Conservation (phyloP, 805 yeast genomes). For the Metschnikowia corniflorae region DNA sequence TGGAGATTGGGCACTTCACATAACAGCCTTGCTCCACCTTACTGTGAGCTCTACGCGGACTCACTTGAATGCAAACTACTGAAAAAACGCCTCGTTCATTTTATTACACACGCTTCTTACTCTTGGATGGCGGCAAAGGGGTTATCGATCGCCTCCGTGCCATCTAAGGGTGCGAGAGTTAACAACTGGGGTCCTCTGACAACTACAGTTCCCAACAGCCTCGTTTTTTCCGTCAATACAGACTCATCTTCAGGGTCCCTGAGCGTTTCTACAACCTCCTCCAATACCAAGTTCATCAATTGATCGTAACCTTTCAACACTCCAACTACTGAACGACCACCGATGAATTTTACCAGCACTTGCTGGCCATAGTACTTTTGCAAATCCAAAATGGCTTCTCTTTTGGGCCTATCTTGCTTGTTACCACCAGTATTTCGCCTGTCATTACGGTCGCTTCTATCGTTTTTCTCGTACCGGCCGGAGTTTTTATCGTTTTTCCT, state of each 20-base stretch:
- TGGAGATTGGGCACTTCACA: too few relatives aligned
- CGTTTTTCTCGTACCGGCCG: constrained; percentile 11
- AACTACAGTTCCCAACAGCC: constrained; percentile 64
- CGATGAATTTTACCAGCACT: constrained; percentile 75
- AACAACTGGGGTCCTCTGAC: constrained; percentile 81
- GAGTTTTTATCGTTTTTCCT: constrained; percentile 10
- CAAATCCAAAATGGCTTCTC: constrained; percentile 84
- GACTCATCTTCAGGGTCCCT: constrained; percentile 66
- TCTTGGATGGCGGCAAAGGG: constrained; percentile 44
- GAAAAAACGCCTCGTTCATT: too few relatives aligned
- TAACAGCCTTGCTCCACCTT: too few relatives aligned
- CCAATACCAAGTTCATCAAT: constrained; percentile 73
- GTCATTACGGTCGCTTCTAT: constrained; percentile 11
- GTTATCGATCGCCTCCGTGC: constrained; percentile 65
- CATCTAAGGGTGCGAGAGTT: constrained; percentile 70
- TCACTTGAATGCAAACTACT: too few relatives aligned
- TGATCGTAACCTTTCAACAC: constrained; percentile 79
- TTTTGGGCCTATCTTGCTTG: constrained; percentile 67
- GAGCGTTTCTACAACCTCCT: constrained; percentile 63
- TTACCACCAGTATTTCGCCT: constrained; percentile 7
- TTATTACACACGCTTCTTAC: constrained; percentile 1
- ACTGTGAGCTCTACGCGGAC: too few relatives aligned
- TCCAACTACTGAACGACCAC: constrained; percentile 85
- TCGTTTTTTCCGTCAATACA: constrained; percentile 50
- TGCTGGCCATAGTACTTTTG: constrained; percentile 69